phyloP scores from a whole-genome alignment of 2,329 filamentous ascomycete genomes.

The Neonectria magnoliae region DNA sequence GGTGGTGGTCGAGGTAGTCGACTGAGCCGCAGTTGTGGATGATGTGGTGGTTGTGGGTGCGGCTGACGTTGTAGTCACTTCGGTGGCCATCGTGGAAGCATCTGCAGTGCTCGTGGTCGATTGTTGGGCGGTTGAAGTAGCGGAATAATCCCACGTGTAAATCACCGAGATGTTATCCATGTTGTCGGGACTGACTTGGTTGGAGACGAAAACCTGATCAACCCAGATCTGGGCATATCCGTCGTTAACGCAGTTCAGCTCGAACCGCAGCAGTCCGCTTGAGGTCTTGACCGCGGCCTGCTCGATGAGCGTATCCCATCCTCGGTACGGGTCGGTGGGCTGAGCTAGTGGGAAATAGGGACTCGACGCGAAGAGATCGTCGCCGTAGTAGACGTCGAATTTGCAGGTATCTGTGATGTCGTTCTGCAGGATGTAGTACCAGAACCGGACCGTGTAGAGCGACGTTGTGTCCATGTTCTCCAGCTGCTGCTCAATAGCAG shows the following conservation, averaged over 20 bases:
- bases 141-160: constrained; percentile 22
- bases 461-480: constrained; percentile 24
- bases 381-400: constrained; percentile 33
- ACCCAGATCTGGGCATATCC: constrained; percentile 35
- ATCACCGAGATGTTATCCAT: constrained; percentile 33
- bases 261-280: constrained; percentile 32
- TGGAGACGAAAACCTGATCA: constrained; percentile 38
- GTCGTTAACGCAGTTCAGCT: constrained; percentile 29
- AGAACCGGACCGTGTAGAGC: constrained; percentile 37
- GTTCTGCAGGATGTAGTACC: constrained; percentile 31
- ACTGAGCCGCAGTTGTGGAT: neutral
- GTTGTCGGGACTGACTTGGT: constrained; percentile 30
- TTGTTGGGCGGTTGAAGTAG: constrained; percentile 16
- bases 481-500: constrained; percentile 34
- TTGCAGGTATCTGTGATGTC: constrained; percentile 30
- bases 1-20: neutral
- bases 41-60: neutral
- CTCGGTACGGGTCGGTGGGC: neutral
- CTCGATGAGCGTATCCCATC: constrained; percentile 30
- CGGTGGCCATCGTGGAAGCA: neutral
- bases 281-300: constrained; percentile 26
- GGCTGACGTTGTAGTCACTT: neutral
- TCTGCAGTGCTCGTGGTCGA: constrained; percentile 15
- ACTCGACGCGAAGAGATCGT: constrained; percentile 25
- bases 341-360: constrained; percentile 30